phyloP scores from a whole-genome alignment of 2,329 filamentous ascomycete genomes.

The Helminthosporium solani region DNA sequence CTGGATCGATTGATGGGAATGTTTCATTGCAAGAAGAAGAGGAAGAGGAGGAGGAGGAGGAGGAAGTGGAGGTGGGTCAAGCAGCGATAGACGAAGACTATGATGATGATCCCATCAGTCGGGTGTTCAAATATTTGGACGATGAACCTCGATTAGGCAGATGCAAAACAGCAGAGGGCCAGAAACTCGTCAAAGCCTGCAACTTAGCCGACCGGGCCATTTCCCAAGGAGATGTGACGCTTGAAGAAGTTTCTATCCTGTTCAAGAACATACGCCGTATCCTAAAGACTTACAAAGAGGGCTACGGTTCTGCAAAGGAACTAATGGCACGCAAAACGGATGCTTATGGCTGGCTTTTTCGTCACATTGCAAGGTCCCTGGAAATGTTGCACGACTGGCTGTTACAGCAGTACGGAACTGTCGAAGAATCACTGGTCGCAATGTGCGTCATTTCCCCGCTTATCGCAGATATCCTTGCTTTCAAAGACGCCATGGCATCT shows the following conservation, averaged over 20 bases:
- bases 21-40: background rate
- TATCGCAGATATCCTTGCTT: slow-evolving; percentile 16
- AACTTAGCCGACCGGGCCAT: slow-evolving; percentile 4
- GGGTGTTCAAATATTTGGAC: slow-evolving; percentile 26
- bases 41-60: slow-evolving; percentile 1
- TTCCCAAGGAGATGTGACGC: slow-evolving; percentile 4
- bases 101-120: slow-evolving; percentile 10
- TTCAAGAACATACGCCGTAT: slow-evolving; percentile 7
- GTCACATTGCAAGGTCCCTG: slow-evolving; percentile 16
- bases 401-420: slow-evolving; percentile 2
- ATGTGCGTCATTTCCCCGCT: slow-evolving; percentile 21
- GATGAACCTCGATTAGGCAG: slow-evolving; percentile 14
- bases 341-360: slow-evolving; percentile 30
- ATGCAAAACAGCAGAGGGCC: slow-evolving; percentile 20
- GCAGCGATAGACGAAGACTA: slow-evolving; percentile 1
- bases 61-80: slow-evolving; percentile 2
- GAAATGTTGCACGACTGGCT: slow-evolving; percentile 20
- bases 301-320: slow-evolving; percentile 4
- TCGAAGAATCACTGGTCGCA: slow-evolving; percentile 12
- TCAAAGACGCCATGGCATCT: slow-evolving; percentile 24
- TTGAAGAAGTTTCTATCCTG: slow-evolving; percentile 11
- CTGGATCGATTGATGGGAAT: background rate
- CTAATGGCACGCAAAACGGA: slow-evolving; percentile 26
- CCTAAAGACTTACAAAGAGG: slow-evolving; percentile 8
- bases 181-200: slow-evolving; percentile 16